Evolutionary conservation across 2,329 filamentous ascomycete genomes (phyloP), one percentile per base, ranked within the genome.

Genomic region (Sporothrix sp.): DNA sequence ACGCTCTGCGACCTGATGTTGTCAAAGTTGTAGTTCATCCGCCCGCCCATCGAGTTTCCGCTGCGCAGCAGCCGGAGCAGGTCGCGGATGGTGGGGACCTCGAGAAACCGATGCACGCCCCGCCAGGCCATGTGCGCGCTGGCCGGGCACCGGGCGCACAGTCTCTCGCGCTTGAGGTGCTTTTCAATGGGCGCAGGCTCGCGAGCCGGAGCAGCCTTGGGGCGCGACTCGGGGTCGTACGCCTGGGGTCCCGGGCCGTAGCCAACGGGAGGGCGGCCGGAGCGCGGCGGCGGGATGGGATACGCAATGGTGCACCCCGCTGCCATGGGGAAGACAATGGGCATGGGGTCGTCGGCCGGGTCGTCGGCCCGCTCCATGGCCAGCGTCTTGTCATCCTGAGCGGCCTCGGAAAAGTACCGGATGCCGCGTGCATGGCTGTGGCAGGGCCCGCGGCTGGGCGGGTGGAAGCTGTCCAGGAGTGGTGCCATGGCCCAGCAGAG

Each of bases 401-500:
- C 52, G 1, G 20, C 20, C 16, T n/a, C 7, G 1, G 48, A 47
- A 13, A 53, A 53, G n/a, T 25, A 51, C 5, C 52, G 52, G 4
- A 53, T 27, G 10, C 52, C 16, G 11, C 23, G 37, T 1, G 28
- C n/a, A 7, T 48, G 33, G 6, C 9, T 13, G 7, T 23, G 10
- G n/a, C 36, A 27, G 1, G 48, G 52, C n/a, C 52, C 52, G 0
- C 52, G 48, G 14, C 16, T 16, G 4, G n/a, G 2, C 2, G 52
- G 52, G 14, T 53, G 52, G 32, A 53, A 51, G 1, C 16, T 14
- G 33, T 53, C 52, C 7, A 51, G 27, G 7, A 53, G 30, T 3
- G 52, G 52, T 14, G 42, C 16, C 1, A 33, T 23, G 2, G 48
- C 48, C 48, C 48, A 53, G 43, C 38, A 42, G 5, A 53, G 16